phyloP scores from a whole-genome alignment of 495 filamentous ascomycete genomes.

The Evernia prunastri region DNA sequence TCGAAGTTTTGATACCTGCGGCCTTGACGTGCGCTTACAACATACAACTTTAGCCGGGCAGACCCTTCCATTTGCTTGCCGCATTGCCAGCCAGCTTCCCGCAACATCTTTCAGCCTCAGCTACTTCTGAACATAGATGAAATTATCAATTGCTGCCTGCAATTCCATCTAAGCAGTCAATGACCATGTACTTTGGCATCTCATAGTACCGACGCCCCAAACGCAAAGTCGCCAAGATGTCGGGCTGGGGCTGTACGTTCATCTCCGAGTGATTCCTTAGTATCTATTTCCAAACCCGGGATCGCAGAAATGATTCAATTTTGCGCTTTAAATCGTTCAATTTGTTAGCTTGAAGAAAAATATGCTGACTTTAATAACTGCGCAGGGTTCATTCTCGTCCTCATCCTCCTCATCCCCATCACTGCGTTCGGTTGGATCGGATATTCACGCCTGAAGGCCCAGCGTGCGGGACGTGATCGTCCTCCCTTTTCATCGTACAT shows the following conservation, averaged over 20 bases:
- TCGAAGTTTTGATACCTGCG: slow-evolving; percentile 5
- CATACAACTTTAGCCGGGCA: not conserved
- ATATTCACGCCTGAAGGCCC: slow-evolving; percentile 54
- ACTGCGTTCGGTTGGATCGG: slow-evolving; percentile 44
- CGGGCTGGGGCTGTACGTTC: slow-evolving; percentile 21
- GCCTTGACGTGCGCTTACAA: not conserved
- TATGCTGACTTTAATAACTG: not conserved
- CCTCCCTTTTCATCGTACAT: slow-evolving; percentile 58
- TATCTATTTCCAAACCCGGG: not conserved
- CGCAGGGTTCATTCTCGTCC: slow-evolving; percentile 29
- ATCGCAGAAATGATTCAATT: not conserved
- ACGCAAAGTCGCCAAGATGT: slow-evolving; percentile 19
- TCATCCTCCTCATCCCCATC: slow-evolving; percentile 44
- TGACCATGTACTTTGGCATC: not conserved
- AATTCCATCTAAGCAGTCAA: not conserved
- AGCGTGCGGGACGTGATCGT: slow-evolving; percentile 56
- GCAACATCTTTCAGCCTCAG: slow-evolving; percentile 7
- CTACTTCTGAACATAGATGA: not conserved
- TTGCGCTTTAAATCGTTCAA: not conserved
- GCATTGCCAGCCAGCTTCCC: slow-evolving; percentile 1
- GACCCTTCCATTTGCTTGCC: not conserved
- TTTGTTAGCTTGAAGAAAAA: not conserved
- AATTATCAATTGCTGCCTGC: not conserved
- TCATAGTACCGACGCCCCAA: slow-evolving; percentile 5
- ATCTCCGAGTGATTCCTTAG: not conserved